Percentiles rank a stretch among this genome's conserved stretches.
Evolutionary conservation across 2,329 filamentous ascomycete species (phyloP).

Genomic region (Graphiopsis chlorocephala): DNA sequence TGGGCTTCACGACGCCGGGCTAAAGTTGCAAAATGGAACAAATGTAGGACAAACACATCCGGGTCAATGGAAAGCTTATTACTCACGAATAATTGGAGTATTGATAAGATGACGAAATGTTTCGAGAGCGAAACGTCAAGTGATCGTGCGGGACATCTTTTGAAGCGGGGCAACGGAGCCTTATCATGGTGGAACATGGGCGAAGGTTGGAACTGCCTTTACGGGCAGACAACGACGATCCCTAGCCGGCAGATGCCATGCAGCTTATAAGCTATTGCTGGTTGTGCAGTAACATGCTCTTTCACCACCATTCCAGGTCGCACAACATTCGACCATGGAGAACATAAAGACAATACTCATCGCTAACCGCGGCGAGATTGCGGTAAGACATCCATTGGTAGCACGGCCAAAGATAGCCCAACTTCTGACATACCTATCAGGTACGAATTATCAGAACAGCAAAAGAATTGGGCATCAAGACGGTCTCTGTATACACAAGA

Average conservation of each 20-base stretch:
- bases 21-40: background rate
- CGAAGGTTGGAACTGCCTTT: background rate
- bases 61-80: background rate
- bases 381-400: background rate
- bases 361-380: constrained; percentile 60
- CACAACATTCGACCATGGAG: constrained; percentile 33
- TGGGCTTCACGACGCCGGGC: background rate
- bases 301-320: background rate
- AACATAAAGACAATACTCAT: constrained; percentile 53
- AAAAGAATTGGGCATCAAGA: constrained; percentile 49
- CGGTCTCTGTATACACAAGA: constrained; percentile 58
- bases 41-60: background rate
- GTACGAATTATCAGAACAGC: constrained; percentile 53
- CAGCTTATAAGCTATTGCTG: background rate
- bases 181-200: background rate
- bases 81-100: background rate
- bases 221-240: constrained; percentile 1
- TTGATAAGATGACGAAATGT: constrained; percentile 9
- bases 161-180: constrained; percentile 5
- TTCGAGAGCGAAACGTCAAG: background rate
- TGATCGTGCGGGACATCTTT: background rate
- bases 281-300: background rate
- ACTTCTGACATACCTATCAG: constrained; percentile 20
- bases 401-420: background rate
- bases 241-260: background rate